phyloP scores from a whole-genome alignment of 2,329 filamentous ascomycete genomes.

The Paraconiothyrium sp. region DNA sequence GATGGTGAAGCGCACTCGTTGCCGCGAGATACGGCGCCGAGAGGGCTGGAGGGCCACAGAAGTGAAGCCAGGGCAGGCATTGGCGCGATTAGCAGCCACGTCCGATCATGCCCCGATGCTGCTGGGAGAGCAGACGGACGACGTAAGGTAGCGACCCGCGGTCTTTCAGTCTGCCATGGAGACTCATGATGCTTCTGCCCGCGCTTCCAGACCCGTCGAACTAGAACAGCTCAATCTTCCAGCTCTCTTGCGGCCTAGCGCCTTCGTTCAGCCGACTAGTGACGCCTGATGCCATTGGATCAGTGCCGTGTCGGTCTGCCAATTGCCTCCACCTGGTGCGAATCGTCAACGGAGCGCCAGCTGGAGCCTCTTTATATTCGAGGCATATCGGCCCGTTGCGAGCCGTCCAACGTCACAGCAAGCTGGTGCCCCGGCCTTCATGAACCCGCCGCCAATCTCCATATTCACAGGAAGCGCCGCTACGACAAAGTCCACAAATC shows the following conservation, averaged over 20 bases:
- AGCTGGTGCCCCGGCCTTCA: slow-evolving; percentile 22
- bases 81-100: background rate
- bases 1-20: background rate
- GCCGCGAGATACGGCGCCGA: background rate
- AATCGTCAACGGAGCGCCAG: slow-evolving; percentile 3
- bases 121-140: too few relatives aligned
- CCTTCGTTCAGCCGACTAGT: background rate
- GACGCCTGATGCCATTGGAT: background rate
- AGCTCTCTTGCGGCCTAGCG: background rate
- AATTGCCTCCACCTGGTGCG: slow-evolving; percentile 11
- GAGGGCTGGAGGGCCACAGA: background rate
- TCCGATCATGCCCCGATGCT: too few relatives aligned
- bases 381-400: slow-evolving; percentile 24
- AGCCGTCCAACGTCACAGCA: slow-evolving; percentile 14
- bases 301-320: background rate
- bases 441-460: slow-evolving; percentile 42
- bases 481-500: slow-evolving; percentile 18
- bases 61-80: background rate
- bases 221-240: background rate
- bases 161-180: background rate
- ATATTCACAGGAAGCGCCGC: slow-evolving; percentile 48
- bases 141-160: too few relatives aligned
- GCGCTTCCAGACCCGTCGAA: background rate
- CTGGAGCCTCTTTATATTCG: slow-evolving; percentile 13
- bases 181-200: background rate